Evolutionary conservation across 1,284 basidiomycete species (phyloP), one percentile per base, ranked within the genome.

Genomic region (Inonotus obliquus): DNA sequence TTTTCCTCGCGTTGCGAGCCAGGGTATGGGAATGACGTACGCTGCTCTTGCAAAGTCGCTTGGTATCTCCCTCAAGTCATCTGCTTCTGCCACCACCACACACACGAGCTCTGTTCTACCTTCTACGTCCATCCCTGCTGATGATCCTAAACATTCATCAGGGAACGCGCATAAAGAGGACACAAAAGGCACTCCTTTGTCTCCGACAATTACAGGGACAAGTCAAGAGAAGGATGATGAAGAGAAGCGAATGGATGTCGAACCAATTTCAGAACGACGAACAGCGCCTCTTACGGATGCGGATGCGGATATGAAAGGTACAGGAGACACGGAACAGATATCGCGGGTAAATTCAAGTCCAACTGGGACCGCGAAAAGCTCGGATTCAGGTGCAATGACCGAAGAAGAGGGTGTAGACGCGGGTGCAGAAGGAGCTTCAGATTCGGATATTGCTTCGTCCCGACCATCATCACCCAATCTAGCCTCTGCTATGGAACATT

Each of bases 391-490:
- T 39, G 41, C n/a, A 2, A 54, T 17, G 21, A 38, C 10, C 14
- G 47, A 21, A 21, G 51, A 54, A 11, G 11, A 51, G 35, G 29
- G 27, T n/a, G 25, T 27, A 32, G 51, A 52, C n/a, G 51, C 32
- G 37, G 54, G 19, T 21, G 17, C 32, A 7, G 48, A 56, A 11
- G 51, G 27, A 37, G 56, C 53, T 19, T 35, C 37, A 21, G 58
- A 29, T 9, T 56, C 54, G n/a, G 62, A 63, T 39, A 63, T 63
- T 25, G 58, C 62, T 23, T 63, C 62, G 29, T 63, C 62, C 11
- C 58, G 58, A 25, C 55, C 58, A 13, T 57, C 54, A 11, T 60
- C 62, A 38, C 58, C 62, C 29, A 27, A n/a, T 27, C 59, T 37
- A 10, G 29, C n/a, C 38, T 14, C 38, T 32, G 41, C 27, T 45